Evolutionary conservation across 2,329 filamentous ascomycete species (phyloP).

Genomic region (Lomentospora prolificans): DNA sequence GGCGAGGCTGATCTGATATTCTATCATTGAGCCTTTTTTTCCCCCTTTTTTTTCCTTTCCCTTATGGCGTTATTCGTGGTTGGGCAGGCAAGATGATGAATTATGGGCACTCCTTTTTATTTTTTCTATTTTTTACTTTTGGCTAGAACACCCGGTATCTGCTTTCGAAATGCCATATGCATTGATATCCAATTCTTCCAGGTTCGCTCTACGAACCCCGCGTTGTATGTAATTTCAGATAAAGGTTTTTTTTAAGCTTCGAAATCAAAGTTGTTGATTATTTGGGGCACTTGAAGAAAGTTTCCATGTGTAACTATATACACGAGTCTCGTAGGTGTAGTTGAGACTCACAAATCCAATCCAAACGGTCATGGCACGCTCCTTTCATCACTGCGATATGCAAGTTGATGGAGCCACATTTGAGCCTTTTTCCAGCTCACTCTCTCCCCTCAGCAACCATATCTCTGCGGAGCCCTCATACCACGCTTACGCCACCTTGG

Average conservation of each 20-base stretch:
- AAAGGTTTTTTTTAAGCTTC: neutral
- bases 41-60: neutral
- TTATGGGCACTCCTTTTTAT: neutral
- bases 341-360: neutral
- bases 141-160: too few relatives aligned
- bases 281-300: too few relatives aligned
- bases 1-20: neutral
- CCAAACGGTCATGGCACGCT: neutral
- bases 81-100: neutral
- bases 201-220: neutral
- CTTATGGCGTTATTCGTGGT: neutral
- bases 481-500: too few relatives aligned
- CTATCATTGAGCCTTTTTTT: neutral
- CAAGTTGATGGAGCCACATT: conserved; percentile 29
- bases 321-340: neutral
- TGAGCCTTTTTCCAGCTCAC: too few relatives aligned
- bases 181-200: neutral
- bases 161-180: neutral
- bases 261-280: too few relatives aligned
- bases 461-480: too few relatives aligned
- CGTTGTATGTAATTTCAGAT: neutral
- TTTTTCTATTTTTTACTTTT: too few relatives aligned
- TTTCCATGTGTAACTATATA: conserved; percentile 9
- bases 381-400: conserved; percentile 25
- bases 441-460: too few relatives aligned